Evolutionary conservation across 1,139 yeast species (phyloP).

Genomic region (Yueomyces sp.): DNA sequence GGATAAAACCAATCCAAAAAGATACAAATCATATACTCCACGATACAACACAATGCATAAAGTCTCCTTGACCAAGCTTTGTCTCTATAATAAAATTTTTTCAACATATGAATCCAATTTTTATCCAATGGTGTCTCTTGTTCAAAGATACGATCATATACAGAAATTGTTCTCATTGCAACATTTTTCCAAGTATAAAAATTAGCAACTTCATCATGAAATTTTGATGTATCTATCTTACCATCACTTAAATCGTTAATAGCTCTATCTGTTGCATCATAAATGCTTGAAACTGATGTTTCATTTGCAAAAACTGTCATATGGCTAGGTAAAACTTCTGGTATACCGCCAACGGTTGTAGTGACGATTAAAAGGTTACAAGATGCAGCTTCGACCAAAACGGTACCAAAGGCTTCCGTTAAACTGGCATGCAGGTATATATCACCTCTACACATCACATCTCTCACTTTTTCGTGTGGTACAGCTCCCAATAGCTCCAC

Average conservation of each 20-base stretch:
- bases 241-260: conserved; percentile 44
- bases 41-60: conserved; percentile 64
- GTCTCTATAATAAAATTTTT: conserved; percentile 49
- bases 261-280: conserved; percentile 55
- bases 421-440: conserved; percentile 87
- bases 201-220: conserved; percentile 62
- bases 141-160: conserved; percentile 42
- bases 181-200: conserved; percentile 94
- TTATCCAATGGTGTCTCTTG: conserved; percentile 27
- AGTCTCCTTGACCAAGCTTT: conserved; percentile 81
- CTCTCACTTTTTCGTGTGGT: conserved; percentile 84
- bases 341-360: conserved; percentile 94
- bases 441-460: conserved; percentile 88
- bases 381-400: conserved; percentile 92
- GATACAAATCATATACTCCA: conserved; percentile 55
- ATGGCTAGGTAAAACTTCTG: conserved; percentile 85
- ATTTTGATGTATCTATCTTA: conserved; percentile 54
- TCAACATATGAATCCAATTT: conserved; percentile 41
- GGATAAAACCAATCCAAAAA: conserved; percentile 68
- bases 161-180: conserved; percentile 73
- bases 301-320: conserved; percentile 93
- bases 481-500: conserved; percentile 80
- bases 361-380: conserved; percentile 92
- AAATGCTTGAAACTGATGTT: conserved; percentile 60
- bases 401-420: conserved; percentile 98